phyloP scores from a whole-genome alignment of 1,284 basidiomycete species.

The Heimioporus punctisporus region DNA sequence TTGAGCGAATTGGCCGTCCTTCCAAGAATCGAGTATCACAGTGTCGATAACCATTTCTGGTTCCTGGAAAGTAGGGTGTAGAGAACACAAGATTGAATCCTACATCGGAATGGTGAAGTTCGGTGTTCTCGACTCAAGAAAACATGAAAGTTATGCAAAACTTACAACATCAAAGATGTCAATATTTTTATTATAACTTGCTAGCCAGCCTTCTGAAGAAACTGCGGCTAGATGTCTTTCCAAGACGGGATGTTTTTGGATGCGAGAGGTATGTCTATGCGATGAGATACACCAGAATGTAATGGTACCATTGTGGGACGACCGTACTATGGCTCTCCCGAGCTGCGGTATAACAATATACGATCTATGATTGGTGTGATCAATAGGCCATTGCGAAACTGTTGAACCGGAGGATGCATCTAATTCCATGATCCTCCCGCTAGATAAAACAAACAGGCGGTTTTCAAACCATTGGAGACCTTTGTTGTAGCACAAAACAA shows the following conservation, averaged over 20 bases:
- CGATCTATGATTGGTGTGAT: not conserved
- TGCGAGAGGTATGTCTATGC: not conserved
- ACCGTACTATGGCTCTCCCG: not conserved
- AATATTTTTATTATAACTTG: not conserved
- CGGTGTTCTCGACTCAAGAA: not conserved
- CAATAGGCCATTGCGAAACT: constrained; percentile 3
- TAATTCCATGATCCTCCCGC: constrained; percentile 3
- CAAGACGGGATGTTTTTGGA: not conserved
- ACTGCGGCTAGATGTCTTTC: not conserved
- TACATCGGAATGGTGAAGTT: too few relatives aligned
- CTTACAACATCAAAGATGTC: not conserved
- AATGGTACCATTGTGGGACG: not conserved
- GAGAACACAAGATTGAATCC: too few relatives aligned
- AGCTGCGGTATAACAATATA: not conserved
- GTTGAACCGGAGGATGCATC: not conserved
- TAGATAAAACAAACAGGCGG: constrained; percentile 6
- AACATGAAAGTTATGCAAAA: not conserved
- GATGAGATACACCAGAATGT: constrained; percentile 1
- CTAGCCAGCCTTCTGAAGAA: not conserved
- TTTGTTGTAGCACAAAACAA: constrained; percentile 4
- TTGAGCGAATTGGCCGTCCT: not conserved
- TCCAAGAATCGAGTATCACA: not conserved
- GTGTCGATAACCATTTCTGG: not conserved
- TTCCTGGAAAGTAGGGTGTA: not conserved
- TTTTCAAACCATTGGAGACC: constrained; percentile 10